Evolutionary conservation across 495 filamentous ascomycete genomes (phyloP).

Genomic region (Tuber melanosporum): DNA sequence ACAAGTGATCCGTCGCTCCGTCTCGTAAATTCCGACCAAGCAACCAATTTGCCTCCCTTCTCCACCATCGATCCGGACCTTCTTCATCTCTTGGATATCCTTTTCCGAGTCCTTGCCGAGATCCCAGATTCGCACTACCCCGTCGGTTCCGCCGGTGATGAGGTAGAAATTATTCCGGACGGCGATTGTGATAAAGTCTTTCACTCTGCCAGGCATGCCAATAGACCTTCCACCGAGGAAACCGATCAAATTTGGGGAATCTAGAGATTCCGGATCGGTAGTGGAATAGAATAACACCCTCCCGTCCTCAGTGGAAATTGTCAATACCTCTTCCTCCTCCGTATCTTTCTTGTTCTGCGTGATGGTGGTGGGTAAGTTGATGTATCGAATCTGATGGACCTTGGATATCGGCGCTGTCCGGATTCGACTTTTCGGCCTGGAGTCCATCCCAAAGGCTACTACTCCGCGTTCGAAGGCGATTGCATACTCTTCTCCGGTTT

Average conservation of each 20-base stretch:
- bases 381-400: constrained; percentile 72
- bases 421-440: constrained; percentile 65
- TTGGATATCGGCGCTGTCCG: constrained; percentile 65
- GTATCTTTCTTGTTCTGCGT: constrained; percentile 44
- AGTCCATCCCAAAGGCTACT: constrained; percentile 80
- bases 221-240: constrained; percentile 68
- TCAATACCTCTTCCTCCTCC: constrained; percentile 53
- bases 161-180: constrained; percentile 51
- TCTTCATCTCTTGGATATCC: constrained; percentile 44
- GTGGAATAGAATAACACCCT: constrained; percentile 79
- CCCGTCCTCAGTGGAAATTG: constrained; percentile 88
- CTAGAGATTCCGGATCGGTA: constrained; percentile 35
- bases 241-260: constrained; percentile 55
- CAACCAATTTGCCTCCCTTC: constrained; percentile 56
- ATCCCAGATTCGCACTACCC: constrained; percentile 68
- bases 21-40: constrained; percentile 72
- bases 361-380: constrained; percentile 45
- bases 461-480: constrained; percentile 83
- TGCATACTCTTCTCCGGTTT: constrained; percentile 69
- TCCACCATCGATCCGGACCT: constrained; percentile 24
- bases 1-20: constrained; percentile 84
- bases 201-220: constrained; percentile 65
- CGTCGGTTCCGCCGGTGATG: constrained; percentile 77
- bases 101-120: constrained; percentile 41
- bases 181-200: constrained; percentile 71